Evolutionary conservation across 164 flowering plant genomes (phyloP).

Genomic region (Vitis cinerea): DNA sequence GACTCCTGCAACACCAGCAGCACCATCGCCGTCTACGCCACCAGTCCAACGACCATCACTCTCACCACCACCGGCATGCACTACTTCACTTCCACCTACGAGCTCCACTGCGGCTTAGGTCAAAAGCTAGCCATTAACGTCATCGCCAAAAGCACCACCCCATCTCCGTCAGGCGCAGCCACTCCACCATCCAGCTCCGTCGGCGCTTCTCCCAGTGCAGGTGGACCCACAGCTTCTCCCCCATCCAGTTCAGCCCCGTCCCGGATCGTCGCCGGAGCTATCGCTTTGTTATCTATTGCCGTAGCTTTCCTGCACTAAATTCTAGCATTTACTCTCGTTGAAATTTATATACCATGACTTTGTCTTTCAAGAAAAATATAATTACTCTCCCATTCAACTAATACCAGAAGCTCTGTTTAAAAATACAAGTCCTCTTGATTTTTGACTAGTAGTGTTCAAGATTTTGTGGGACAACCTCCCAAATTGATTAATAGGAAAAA

Average conservation of each 20-base stretch:
- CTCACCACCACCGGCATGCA: constrained; percentile 31
- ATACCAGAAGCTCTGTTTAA: no score
- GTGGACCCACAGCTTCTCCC: neutral
- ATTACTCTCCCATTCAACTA: no score
- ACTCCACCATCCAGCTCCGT: neutral
- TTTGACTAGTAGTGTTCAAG: no score
- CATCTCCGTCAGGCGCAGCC: constrained; percentile 7
- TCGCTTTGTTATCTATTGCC: no score
- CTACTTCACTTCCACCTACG: constrained; percentile 29
- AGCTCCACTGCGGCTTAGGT: constrained; percentile 26
- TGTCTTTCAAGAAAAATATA: no score
- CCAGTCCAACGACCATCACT: constrained; percentile 25
- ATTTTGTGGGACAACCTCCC: no score
- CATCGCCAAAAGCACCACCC: constrained; percentile 8
- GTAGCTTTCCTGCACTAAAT: no score
- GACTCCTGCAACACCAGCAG: constrained; percentile 23
- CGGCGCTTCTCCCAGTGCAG: neutral
- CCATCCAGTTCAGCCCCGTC: neutral
- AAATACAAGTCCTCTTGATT: no score
- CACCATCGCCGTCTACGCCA: constrained; percentile 10
- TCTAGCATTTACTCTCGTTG: no score
- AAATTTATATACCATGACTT: no score
- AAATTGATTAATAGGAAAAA: no score
- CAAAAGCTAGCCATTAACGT: constrained; percentile 39
- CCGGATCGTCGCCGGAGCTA: no score